Base-by-base conservation (phyloP, 768 basidiomycete species). In the Tricholoma furcatifolium region DNA sequence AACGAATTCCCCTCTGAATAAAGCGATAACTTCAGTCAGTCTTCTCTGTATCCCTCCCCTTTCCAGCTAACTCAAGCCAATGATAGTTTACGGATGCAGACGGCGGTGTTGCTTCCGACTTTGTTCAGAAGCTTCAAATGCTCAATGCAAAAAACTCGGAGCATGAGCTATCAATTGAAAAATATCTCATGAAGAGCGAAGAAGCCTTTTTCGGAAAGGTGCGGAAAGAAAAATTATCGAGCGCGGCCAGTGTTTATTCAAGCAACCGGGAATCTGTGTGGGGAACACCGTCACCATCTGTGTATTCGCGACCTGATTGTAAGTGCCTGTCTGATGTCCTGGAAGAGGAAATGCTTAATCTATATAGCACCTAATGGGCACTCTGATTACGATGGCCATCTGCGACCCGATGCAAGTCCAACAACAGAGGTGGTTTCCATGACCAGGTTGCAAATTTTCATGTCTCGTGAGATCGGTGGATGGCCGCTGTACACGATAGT, bases 401-500 rank as follows among this genome's bases (percentile, higher is more conserved):
- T 77, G 23, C 75, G 70, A 12, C 74, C 79, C 23, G 83, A 82
- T 60, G 69, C 72, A 32, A 74, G 74, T 27, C 75, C 74, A 34
- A 3, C 27, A 7, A 72, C 78, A n/a, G 87, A 89, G 18, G 73
- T 78, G 17, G 82, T 83, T 23, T 77, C 91, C 15, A 91, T 97
- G 91, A 88, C 85, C 6, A 76, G 87, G 50, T 65, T 94, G 40
- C 94, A 97, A 65, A 87, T 95, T 56, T 81, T 84, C 20, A 79
- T 97, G 81, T 78, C 90, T 27, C 78, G 91, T 40, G 84, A 91
- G 67, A 66, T 94, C 43, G 81, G 71, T 38, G 88, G 89, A 32
- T 97, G 94, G 94, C 94, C 94, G 0, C 67, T 97, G 56, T 97
- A 97, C 69, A 88, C 91, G 38, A 88, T 95, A 61, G 75, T 95